Conservation (phyloP, 768 basidiomycete species). For the Rhizopogon roseolus region DNA sequence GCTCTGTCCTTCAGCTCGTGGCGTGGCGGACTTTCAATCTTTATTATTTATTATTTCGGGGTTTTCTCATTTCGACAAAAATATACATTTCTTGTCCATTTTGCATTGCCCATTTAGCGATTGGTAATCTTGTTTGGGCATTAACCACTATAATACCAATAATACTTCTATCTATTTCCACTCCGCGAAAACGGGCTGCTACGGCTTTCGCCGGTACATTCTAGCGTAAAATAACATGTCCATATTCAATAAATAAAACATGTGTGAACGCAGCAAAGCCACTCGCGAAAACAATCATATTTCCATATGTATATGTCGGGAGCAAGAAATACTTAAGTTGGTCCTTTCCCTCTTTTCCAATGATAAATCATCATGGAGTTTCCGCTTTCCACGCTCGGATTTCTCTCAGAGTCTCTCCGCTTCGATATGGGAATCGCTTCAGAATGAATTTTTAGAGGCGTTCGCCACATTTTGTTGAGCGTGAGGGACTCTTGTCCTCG, state of each 20-base stretch:
- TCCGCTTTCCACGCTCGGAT: not conserved
- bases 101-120: not conserved
- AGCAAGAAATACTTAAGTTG: not conserved
- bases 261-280: not conserved
- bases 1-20: conserved; percentile 2
- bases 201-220: not conserved
- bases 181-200: not conserved
- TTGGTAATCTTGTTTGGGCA: not conserved
- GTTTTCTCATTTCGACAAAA: conserved; percentile 5
- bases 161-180: not conserved
- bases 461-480: not conserved
- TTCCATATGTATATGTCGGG: not conserved
- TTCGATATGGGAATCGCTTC: not conserved
- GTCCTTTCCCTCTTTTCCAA: not conserved
- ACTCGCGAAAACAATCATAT: not conserved
- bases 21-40: conserved; percentile 25
- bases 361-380: too few relatives aligned
- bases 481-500: not conserved
- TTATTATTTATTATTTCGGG: conserved; percentile 12
- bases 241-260: not conserved
- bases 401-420: not conserved
- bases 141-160: not conserved
- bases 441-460: not conserved
- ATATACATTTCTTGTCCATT: not conserved
- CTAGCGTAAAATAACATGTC: too few relatives aligned